These are phyloP conservation scores for Aureobasidium uvarum DNA, from an alignment of 2,329 filamentous ascomycete genomes.

Conservation along the genomic window DNA sequence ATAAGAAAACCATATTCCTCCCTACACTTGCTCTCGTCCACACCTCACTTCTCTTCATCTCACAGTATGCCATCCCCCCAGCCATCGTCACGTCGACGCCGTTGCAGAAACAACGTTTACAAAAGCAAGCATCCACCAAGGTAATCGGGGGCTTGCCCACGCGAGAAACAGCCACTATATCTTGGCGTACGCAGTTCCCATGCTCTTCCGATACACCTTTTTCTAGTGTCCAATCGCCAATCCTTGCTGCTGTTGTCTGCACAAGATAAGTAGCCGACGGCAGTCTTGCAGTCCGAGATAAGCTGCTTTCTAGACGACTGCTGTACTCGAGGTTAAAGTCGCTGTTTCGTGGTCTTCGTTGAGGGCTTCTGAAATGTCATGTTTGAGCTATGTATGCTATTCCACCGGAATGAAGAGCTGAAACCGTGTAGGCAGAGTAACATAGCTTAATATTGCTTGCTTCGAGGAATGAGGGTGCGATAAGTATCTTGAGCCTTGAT, in stretches of 20 bases:
- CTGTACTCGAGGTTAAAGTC: not conserved
- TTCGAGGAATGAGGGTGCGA: not conserved
- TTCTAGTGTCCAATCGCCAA: not conserved
- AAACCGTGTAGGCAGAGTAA: not conserved
- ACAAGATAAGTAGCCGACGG: not conserved
- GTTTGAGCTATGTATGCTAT: not conserved
- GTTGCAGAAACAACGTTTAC: conserved; percentile 9
- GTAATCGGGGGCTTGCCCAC: not conserved
- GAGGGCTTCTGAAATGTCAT: not conserved
- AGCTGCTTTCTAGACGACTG: not conserved
- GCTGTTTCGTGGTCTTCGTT: not conserved
- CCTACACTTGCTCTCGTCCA: not conserved
- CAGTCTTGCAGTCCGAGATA: not conserved
- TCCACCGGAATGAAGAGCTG: not conserved
- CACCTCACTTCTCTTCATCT: not conserved
- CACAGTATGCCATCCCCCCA: not conserved
- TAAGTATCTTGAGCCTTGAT: not conserved
- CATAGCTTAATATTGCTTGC: not conserved
- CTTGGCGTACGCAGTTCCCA: conserved; percentile 5
- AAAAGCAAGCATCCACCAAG: conserved; percentile 22
- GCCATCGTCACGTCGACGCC: not conserved
- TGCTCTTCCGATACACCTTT: conserved; percentile 2
- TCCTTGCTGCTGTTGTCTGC: not conserved
- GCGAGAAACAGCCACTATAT: not conserved
- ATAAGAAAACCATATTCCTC: no score